Percentiles rank a stretch among this genome's conserved stretches.
Evolutionary conservation across 345 rosid genomes (phyloP).

Genomic region (Bretschneidera sinensis): DNA sequence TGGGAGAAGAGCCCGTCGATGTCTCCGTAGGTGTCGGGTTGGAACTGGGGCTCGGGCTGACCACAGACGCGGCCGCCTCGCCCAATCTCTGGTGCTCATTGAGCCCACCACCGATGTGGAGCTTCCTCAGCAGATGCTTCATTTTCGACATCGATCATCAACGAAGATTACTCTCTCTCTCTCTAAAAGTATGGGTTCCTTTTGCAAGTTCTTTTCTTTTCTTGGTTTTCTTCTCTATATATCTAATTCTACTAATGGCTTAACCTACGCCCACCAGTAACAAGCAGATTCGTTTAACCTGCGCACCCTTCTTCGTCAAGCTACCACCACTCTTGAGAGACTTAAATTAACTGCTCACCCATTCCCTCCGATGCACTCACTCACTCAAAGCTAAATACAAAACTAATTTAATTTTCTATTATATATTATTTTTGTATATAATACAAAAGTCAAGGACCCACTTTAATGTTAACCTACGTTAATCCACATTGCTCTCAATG

Average conservation of each 20-base stretch:
- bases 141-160: conserved; percentile 93
- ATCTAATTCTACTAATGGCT: conserved; percentile 24
- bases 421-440: too few relatives aligned
- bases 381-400: too few relatives aligned
- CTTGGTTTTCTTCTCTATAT: conserved; percentile 2
- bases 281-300: conserved; percentile 60
- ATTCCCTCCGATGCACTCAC: not conserved
- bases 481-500: not conserved
- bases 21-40: conserved; percentile 28
- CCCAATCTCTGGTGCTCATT: conserved; percentile 48
- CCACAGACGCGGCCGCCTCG: conserved; percentile 34
- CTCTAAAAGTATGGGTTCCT: conserved; percentile 22
- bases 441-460: not conserved
- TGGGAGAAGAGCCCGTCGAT: conserved; percentile 32
- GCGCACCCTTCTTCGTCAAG: conserved; percentile 68
- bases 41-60: conserved; percentile 39
- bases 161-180: conserved; percentile 32
- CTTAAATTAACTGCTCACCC: not conserved
- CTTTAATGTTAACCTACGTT: not conserved
- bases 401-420: too few relatives aligned
- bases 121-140: conserved; percentile 86
- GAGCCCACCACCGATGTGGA: conserved; percentile 83
- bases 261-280: conserved; percentile 45
- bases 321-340: conserved; percentile 36
- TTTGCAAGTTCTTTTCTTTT: conserved; percentile 4